These are phyloP conservation scores for Isoetes engelmannii DNA, from an alignment of 83 land plant genomes.

Conservation along the genomic window DNA sequence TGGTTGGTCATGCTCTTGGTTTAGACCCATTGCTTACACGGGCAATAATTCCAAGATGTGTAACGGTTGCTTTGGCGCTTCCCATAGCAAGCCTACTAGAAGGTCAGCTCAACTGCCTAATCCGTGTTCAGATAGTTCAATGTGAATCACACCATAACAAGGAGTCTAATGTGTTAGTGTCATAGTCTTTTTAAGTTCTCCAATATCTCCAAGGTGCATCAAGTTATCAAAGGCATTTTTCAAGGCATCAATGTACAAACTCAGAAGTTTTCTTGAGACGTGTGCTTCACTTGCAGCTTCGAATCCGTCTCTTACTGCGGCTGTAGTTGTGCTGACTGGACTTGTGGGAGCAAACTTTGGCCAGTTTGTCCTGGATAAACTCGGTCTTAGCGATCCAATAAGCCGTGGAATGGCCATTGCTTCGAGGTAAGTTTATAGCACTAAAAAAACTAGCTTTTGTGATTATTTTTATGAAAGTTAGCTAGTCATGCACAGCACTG, in stretches of 20 bases:
- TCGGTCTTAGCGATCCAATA: conserved; percentile 78
- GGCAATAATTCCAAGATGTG: conserved; percentile 88
- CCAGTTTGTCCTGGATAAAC: conserved; percentile 70
- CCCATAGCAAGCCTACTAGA: conserved; percentile 89
- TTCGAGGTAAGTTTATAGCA: conserved; percentile 52
- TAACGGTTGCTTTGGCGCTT: conserved; percentile 93
- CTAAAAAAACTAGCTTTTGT: no score
- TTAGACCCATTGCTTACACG: conserved; percentile 59
- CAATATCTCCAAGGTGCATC: no score
- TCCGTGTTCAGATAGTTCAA: background rate
- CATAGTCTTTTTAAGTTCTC: no score
- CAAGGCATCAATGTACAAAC: no score
- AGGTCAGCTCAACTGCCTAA: conserved; percentile 33
- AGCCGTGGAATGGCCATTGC: conserved; percentile 98
- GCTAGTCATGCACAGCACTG: no score
- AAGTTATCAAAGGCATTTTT: no score
- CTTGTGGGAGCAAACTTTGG: conserved; percentile 95
- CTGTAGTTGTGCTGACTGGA: conserved; percentile 89
- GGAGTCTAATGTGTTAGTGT: no score
- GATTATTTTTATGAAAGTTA: no score
- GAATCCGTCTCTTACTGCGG: conserved; percentile 90
- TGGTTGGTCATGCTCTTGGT: conserved; percentile 64
- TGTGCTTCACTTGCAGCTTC: conserved; percentile 40
- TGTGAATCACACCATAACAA: no score
- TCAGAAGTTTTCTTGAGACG: no score